Percentiles rank a stretch among this genome's conserved stretches.
These are phyloP conservation scores for Pseudohalonectria lignicola DNA, from an alignment of 2,329 filamentous ascomycete species.

Conservation along the genomic window DNA sequence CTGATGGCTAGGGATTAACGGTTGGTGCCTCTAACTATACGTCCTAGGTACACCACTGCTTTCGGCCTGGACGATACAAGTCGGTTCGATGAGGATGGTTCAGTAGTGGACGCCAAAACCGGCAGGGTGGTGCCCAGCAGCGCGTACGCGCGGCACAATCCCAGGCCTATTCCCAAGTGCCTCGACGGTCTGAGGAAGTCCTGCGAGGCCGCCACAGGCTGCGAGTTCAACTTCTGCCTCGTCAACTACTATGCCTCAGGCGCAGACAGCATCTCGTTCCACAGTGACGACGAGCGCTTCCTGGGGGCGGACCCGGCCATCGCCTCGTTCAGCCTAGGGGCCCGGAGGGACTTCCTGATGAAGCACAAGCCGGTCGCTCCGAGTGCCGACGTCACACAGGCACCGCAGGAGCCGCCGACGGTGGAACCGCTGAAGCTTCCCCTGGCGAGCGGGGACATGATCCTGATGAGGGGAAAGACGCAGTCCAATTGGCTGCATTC, in stretches of 20 bases:
- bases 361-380: constrained; percentile 56
- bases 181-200: constrained; percentile 47
- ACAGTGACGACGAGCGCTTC: constrained; percentile 73
- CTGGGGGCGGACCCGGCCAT: constrained; percentile 60
- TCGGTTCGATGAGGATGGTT: constrained; percentile 36
- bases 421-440: constrained; percentile 30
- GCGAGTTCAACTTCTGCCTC: constrained; percentile 65
- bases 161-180: constrained; percentile 61
- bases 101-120: constrained; percentile 31
- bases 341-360: constrained; percentile 63
- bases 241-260: constrained; percentile 79
- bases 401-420: too few relatives aligned
- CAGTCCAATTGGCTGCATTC: constrained; percentile 70
- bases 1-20: too few relatives aligned
- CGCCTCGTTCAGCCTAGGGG: constrained; percentile 64
- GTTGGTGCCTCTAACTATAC: too few relatives aligned
- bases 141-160: constrained; percentile 41
- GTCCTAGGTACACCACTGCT: constrained; percentile 37
- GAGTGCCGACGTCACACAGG: too few relatives aligned
- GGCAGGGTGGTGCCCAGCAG: constrained; percentile 33
- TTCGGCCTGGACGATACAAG: constrained; percentile 53
- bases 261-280: constrained; percentile 66
- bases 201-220: constrained; percentile 55
- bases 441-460: constrained; percentile 62
- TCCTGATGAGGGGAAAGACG: constrained; percentile 67